Base-by-base conservation (phyloP, 176 grass and related monocot genomes). In the Carex parvula region DNA sequence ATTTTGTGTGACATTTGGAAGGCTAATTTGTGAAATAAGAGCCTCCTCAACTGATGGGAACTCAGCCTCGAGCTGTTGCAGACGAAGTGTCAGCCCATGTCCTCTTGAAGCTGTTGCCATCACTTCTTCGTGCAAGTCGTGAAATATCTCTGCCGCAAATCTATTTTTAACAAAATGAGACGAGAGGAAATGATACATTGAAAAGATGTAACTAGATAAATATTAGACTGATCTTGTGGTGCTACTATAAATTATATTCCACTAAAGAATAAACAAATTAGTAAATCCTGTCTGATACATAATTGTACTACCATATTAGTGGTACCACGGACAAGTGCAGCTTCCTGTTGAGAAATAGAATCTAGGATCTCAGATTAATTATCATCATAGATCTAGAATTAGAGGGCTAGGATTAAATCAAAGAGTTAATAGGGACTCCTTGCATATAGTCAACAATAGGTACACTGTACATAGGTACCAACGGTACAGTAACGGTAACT, bases 91-190 rank as follows among this genome's bases (percentile, higher is more conserved):
- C 57, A 99, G 86, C 62, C 84, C 93, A 79, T 99, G 91, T 57
- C 96, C 93, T 91, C 93, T 92, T 84, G 91, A 90, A 89, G 96
- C 88, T 63, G 87, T 90, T 18, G 88, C 86, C 96, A 99, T 94
- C 58, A 91, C 89, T 63, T 99, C 93, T 90, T 99, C 96, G 32
- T 99, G 96, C 85, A 99, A 89, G 64, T 94, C 93, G 79, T 93
- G 91, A 85, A 99, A 99, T 79, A 99, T 99, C 84, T 92, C 96
- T 58, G 93, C 93, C 29, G 96, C 96, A 87, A 99, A 99, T 87
- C 96, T 99, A 58, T 75, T 10, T 61, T 48, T 42, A 56, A 59
- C 56, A 67, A 72, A 69, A 82, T 69, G 9, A 30, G 56, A 85
- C 59, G 22, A 88, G 0, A 63, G 14, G 9, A 62, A 81, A 15